Evolutionary conservation across 2,329 filamentous ascomycete genomes (phyloP).

Genomic region (Calonectria crousiana): DNA sequence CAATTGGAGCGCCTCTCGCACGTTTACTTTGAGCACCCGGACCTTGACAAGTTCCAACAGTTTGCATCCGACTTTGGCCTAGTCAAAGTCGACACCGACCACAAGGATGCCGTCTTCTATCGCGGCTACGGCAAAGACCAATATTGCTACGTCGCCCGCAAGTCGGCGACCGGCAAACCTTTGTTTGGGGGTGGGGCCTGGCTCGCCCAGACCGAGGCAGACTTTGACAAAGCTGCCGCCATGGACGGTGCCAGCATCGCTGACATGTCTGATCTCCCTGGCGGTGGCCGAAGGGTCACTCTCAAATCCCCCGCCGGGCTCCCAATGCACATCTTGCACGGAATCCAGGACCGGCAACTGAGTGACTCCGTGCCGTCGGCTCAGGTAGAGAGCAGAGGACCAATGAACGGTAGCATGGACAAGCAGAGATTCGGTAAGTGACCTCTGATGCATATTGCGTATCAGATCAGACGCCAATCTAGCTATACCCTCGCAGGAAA

Average conservation of each 20-base stretch:
- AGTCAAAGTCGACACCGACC: background rate
- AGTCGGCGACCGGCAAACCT: background rate
- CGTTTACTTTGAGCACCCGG: conserved; percentile 15
- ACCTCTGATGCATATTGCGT: background rate
- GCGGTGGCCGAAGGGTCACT: background rate
- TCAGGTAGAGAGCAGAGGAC: background rate
- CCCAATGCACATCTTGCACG: conserved; percentile 9
- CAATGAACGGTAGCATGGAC: background rate
- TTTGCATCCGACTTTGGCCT: conserved; percentile 16
- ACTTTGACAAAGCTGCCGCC: conserved; percentile 18
- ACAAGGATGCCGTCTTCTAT: background rate
- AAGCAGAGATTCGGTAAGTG: conserved; percentile 4
- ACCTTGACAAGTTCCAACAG: background rate
- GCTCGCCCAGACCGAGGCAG: conserved; percentile 6
- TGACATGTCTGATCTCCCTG: background rate
- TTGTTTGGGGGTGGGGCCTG: conserved; percentile 4
- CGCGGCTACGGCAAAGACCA: conserved; percentile 20
- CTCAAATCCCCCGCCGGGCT: background rate
- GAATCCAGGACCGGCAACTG: background rate
- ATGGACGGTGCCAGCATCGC: conserved; percentile 2
- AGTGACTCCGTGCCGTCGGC: background rate
- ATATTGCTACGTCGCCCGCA: conserved; percentile 16
- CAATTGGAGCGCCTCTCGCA: conserved; percentile 6
- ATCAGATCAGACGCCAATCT: background rate
- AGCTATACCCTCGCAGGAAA: background rate